A percentile compares a stretch with the other conserved stretches of the same genome.
Evolutionary conservation across 495 filamentous ascomycete genomes (phyloP).

Genomic region (Annulohypoxylon stygium): DNA sequence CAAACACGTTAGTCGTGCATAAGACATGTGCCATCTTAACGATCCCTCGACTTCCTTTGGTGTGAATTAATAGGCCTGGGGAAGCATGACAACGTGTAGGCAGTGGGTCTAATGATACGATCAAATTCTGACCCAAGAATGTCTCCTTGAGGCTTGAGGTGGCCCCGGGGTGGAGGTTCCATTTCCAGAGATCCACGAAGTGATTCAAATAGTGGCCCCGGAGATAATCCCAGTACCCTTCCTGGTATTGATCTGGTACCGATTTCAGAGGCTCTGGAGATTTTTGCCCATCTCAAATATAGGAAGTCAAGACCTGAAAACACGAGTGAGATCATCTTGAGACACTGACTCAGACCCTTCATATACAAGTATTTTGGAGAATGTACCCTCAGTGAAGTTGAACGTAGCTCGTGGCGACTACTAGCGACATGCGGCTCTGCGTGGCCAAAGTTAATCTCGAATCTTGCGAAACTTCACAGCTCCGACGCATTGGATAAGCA

Average conservation of each 20-base stretch:
- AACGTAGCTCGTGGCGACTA: neutral
- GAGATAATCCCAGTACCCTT: neutral
- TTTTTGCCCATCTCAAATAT: neutral
- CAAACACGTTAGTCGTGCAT: constrained; percentile 20
- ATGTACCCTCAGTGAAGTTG: neutral
- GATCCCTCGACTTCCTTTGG: constrained; percentile 1
- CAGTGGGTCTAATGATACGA: constrained; percentile 10
- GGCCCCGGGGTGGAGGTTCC: neutral
- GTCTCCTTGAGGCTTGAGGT: neutral
- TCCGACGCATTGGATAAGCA: constrained; percentile 22
- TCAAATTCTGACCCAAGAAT: constrained; percentile 11
- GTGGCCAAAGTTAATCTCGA: constrained; percentile 14
- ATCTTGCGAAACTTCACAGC: constrained; percentile 17
- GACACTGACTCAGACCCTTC: neutral
- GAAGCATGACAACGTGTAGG: neutral
- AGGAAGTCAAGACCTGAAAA: neutral
- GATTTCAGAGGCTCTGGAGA: neutral
- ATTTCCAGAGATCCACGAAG: neutral
- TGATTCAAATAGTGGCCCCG: neutral
- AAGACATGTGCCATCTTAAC: constrained; percentile 9
- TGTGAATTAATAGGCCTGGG: neutral
- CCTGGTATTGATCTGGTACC: neutral
- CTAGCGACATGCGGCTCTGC: constrained; percentile 27
- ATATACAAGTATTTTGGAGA: neutral
- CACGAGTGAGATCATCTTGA: neutral